These are phyloP conservation scores for Ceratonia siliqua DNA, from an alignment of 306 rosid species.

Conservation along the genomic window DNA sequence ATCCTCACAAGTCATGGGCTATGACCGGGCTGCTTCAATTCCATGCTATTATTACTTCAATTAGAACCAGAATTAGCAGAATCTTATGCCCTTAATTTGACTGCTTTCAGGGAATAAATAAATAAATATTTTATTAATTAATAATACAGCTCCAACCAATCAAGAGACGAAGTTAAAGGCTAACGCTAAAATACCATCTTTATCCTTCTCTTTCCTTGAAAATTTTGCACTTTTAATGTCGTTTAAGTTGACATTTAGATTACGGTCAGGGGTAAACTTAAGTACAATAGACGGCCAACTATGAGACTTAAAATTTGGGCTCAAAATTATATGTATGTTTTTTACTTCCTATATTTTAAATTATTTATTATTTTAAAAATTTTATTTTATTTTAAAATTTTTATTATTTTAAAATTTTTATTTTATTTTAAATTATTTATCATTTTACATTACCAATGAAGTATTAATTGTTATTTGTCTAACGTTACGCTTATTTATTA, in stretches of 20 bases:
- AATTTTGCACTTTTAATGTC: not conserved
- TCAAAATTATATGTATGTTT: too few relatives aligned
- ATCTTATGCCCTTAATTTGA: constrained; percentile 48
- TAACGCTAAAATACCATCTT: not conserved
- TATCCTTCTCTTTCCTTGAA: not conserved
- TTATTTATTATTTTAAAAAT: too few relatives aligned
- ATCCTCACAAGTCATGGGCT: constrained; percentile 12
- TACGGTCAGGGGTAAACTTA: too few relatives aligned
- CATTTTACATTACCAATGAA: too few relatives aligned
- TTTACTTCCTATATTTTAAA: too few relatives aligned
- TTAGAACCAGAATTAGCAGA: constrained; percentile 36
- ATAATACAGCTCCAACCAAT: not conserved
- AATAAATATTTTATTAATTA: not conserved
- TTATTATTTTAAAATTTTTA: too few relatives aligned
- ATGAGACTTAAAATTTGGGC: not conserved
- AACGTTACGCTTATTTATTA: too few relatives aligned
- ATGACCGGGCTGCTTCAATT: constrained; percentile 26
- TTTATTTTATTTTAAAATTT: too few relatives aligned
- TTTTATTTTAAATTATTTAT: too few relatives aligned
- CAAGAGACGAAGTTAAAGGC: not conserved
- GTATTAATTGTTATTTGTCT: too few relatives aligned
- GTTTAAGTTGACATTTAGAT: not conserved
- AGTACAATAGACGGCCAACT: too few relatives aligned
- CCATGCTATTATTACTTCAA: constrained; percentile 46
- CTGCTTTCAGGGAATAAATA: constrained; percentile 22